Percentiles rank a stretch among this genome's conserved stretches.
These are phyloP conservation scores for Penicillium crustosum DNA, from an alignment of 2,329 filamentous ascomycete species.

Conservation along the genomic window DNA sequence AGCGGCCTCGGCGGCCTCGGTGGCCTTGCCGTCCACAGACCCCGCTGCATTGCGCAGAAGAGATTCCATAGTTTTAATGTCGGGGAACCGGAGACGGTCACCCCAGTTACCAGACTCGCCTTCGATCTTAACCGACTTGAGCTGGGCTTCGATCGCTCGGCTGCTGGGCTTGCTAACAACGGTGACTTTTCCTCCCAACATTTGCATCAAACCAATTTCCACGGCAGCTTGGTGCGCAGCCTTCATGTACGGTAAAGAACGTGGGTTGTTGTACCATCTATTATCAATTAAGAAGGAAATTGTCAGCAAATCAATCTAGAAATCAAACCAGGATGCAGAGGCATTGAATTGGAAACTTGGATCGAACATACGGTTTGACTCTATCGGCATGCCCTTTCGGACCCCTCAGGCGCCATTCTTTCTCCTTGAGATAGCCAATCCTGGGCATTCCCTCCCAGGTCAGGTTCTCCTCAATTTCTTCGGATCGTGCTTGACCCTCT, in stretches of 20 bases:
- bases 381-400: conserved; percentile 37
- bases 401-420: conserved; percentile 40
- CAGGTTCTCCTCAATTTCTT: conserved; percentile 12
- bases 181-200: conserved; percentile 32
- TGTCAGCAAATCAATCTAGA: conserved; percentile 3
- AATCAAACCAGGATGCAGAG: not conserved
- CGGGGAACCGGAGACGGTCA: conserved; percentile 32
- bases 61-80: conserved; percentile 30
- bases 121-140: conserved; percentile 35
- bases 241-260: conserved; percentile 1
- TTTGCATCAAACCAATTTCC: conserved; percentile 54
- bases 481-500: not conserved
- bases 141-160: conserved; percentile 2
- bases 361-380: conserved; percentile 43
- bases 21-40: not conserved
- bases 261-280: conserved; percentile 18
- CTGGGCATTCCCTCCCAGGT: conserved; percentile 54
- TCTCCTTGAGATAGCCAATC: conserved; percentile 51
- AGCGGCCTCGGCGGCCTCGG: not conserved
- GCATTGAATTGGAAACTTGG: not conserved
- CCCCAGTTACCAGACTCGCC: conserved; percentile 27
- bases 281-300: not conserved
- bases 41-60: conserved; percentile 19
- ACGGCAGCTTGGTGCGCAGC: conserved; percentile 58
- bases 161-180: not conserved